Evolutionary conservation across 805 yeast species (phyloP).

Genomic region (Candida incommunis): DNA sequence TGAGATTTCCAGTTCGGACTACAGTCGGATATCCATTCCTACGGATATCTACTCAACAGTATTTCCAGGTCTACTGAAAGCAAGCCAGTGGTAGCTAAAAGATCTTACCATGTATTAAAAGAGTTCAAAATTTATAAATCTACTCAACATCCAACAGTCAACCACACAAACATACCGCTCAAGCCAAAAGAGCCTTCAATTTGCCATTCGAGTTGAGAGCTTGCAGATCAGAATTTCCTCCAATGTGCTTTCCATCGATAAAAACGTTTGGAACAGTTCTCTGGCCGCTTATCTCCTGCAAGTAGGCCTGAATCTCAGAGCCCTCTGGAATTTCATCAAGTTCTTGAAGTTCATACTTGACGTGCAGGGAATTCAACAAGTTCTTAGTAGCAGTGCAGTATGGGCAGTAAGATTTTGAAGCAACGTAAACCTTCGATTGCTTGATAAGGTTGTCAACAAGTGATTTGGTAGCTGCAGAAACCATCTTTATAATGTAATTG

Average conservation of each 20-base stretch:
- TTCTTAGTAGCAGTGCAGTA: constrained; percentile 35
- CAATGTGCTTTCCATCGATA: constrained; percentile 84
- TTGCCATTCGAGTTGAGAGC: constrained; percentile 47
- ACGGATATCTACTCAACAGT: too few relatives aligned
- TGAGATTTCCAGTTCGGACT: too few relatives aligned
- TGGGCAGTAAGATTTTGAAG: constrained; percentile 71
- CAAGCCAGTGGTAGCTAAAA: too few relatives aligned
- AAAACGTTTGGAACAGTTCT: constrained; percentile 87
- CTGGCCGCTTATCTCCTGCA: constrained; percentile 70
- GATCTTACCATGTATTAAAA: background rate
- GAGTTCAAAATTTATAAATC: background rate
- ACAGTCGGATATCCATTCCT: too few relatives aligned
- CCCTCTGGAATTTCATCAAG: constrained; percentile 44
- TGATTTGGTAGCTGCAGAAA: constrained; percentile 9
- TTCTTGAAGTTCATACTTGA: constrained; percentile 29
- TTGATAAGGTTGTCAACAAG: constrained; percentile 50
- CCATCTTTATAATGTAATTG: too few relatives aligned
- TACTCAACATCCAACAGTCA: too few relatives aligned
- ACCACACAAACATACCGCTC: background rate
- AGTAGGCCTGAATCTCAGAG: constrained; percentile 64
- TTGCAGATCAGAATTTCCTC: constrained; percentile 88
- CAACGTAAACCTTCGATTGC: constrained; percentile 59
- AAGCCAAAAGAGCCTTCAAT: constrained; percentile 27
- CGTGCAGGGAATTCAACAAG: constrained; percentile 23
- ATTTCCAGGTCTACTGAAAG: too few relatives aligned